phyloP scores from a whole-genome alignment of 2,329 filamentous ascomycete species.

The Aureobasidium zeae region DNA sequence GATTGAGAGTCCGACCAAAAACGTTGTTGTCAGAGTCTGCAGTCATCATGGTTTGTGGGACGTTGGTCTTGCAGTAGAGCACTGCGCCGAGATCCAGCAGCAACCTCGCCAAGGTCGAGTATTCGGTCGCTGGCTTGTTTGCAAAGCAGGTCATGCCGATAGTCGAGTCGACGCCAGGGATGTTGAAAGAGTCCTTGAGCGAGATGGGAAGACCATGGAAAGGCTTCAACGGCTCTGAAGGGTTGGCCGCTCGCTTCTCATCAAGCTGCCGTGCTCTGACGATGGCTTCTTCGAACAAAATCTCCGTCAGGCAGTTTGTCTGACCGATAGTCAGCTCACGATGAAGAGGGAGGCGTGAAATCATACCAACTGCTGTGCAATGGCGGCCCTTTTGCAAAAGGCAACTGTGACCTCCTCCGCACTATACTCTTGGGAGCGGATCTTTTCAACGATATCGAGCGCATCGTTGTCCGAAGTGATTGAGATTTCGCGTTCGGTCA shows the following conservation, averaged over 20 bases:
- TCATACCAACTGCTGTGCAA: conserved; percentile 25
- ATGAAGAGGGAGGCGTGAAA: not conserved
- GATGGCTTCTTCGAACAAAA: conserved; percentile 36
- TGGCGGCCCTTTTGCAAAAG: conserved; percentile 33
- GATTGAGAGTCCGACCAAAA: conserved; percentile 47
- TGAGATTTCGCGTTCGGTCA: conserved; percentile 39
- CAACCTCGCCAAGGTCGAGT: conserved; percentile 31
- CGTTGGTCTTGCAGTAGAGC: conserved; percentile 45
- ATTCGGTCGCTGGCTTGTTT: conserved; percentile 24
- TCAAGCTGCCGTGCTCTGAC: conserved; percentile 22
- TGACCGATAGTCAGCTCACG: not conserved
- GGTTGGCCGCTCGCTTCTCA: conserved; percentile 18
- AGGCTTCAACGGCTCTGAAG: conserved; percentile 20
- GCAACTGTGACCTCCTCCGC: conserved; percentile 26
- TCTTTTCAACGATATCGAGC: conserved; percentile 28
- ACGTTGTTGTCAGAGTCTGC: conserved; percentile 28
- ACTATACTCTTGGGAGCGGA: conserved; percentile 25
- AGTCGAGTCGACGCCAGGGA: conserved; percentile 49
- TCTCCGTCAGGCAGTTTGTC: conserved; percentile 27
- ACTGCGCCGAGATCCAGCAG: conserved; percentile 38
- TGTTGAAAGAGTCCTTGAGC: conserved; percentile 54
- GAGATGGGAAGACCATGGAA: conserved; percentile 47
- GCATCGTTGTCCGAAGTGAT: conserved; percentile 47
- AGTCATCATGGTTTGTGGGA: conserved; percentile 38
- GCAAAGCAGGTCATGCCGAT: conserved; percentile 50